Percentiles rank a stretch among this genome's conserved stretches.
Evolutionary conservation across 306 rosid genomes (phyloP).

Genomic region (cucumber (Cucumis sativus)): DNA sequence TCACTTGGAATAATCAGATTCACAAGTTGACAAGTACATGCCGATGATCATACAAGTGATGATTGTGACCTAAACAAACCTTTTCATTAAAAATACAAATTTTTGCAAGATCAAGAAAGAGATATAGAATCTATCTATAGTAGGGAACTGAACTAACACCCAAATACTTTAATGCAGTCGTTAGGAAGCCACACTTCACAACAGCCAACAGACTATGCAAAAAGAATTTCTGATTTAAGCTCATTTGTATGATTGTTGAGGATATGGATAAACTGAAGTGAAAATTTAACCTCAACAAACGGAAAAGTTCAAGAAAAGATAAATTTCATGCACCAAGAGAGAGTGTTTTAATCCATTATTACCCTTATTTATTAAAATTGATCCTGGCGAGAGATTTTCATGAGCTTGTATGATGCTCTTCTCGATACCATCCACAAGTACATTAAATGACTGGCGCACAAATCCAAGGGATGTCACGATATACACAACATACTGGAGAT

Average conservation of each 20-base stretch:
- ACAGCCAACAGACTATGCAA: not conserved
- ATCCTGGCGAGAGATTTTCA: conserved; percentile 73
- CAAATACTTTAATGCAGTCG: not conserved
- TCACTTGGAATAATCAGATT: not conserved
- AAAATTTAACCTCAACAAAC: not conserved
- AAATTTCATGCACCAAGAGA: not conserved
- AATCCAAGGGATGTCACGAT: conserved; percentile 86
- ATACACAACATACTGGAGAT: conserved; percentile 78
- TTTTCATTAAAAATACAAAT: not conserved
- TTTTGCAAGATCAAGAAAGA: not conserved
- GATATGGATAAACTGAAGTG: not conserved
- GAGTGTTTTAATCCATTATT: conserved; percentile 6
- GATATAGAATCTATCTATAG: not conserved
- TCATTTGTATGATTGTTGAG: not conserved
- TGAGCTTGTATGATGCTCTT: conserved; percentile 73
- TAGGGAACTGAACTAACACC: not conserved
- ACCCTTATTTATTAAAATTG: conserved; percentile 61
- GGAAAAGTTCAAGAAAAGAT: not conserved
- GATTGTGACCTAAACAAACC: not conserved
- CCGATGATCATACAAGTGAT: not conserved
- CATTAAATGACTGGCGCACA: conserved; percentile 80
- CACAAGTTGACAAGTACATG: not conserved
- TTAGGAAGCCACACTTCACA: not conserved
- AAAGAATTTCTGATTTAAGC: not conserved
- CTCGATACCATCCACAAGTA: conserved; percentile 82